Conservation (phyloP, 305 asterid genomes). For the Solanum aculeatissimum region DNA sequence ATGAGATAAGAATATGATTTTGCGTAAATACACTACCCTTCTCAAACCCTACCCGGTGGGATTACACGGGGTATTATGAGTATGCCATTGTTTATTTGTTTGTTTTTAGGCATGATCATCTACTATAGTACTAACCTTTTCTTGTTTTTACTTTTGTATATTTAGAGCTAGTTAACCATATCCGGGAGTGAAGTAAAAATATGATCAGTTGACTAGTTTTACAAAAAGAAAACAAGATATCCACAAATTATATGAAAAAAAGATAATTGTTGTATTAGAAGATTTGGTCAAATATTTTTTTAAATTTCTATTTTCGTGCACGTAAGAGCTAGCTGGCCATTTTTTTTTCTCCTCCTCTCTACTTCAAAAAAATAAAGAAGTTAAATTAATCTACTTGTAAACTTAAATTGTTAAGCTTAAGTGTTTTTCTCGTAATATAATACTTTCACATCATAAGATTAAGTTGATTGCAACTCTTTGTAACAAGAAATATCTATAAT, state of each 20-base stretch:
- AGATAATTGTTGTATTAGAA: not conserved
- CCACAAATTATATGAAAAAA: not conserved
- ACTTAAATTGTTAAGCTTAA: not conserved
- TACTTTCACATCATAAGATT: not conserved
- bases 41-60: not conserved
- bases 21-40: rapidly evolving
- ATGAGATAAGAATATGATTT: not conserved
- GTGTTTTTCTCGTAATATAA: not conserved
- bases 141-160: not conserved
- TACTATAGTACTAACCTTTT: not conserved
- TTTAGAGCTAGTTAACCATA: not conserved
- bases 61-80: not conserved
- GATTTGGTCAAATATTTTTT: not conserved
- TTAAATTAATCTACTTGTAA: not conserved
- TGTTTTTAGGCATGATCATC: not conserved
- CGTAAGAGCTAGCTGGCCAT: not conserved
- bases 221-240: not conserved
- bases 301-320: not conserved
- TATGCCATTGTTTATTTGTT: not conserved
- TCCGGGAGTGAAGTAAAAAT: not conserved
- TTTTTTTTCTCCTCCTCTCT: not conserved
- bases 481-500: not conserved
- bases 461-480: not conserved
- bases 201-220: not conserved
- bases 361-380: not conserved